Evolutionary conservation across 257 asterid species (phyloP).

Genomic region (Linaria vulgaris): DNA sequence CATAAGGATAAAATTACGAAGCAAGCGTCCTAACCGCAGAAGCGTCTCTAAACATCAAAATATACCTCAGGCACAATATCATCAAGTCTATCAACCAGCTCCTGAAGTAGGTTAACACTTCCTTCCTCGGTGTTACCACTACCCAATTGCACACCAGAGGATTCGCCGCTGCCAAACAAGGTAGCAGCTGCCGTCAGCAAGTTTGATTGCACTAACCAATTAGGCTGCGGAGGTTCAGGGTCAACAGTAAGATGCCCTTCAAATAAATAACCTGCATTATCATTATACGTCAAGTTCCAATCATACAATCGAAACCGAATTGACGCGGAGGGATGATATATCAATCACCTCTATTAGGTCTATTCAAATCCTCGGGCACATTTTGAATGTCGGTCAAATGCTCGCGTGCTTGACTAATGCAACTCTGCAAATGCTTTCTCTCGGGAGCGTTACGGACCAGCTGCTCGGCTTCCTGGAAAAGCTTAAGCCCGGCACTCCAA

Average conservation of each 20-base stretch:
- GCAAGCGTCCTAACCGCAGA: not conserved
- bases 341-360: slow-evolving; percentile 56
- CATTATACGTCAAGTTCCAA: slow-evolving; percentile 20
- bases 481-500: slow-evolving; percentile 82
- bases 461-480: slow-evolving; percentile 69
- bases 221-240: slow-evolving; percentile 90
- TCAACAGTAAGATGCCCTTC: slow-evolving; percentile 99
- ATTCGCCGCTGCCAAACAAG: slow-evolving; percentile 59
- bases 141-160: slow-evolving; percentile 51
- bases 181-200: slow-evolving; percentile 71
- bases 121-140: slow-evolving; percentile 38
- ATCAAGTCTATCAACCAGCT: slow-evolving; percentile 57
- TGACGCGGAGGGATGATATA: not conserved
- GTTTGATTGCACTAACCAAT: slow-evolving; percentile 72
- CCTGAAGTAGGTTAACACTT: slow-evolving; percentile 44
- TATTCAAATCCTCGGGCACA: slow-evolving; percentile 40
- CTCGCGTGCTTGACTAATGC: slow-evolving; percentile 63
- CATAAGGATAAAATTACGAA: not conserved
- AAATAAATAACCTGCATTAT: slow-evolving; percentile 74
- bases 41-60: slow-evolving; percentile 4
- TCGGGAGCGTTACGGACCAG: slow-evolving; percentile 51
- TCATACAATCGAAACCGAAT: not conserved
- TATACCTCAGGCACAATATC: slow-evolving; percentile 76
- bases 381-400: slow-evolving; percentile 59
- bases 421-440: slow-evolving; percentile 63